Conservation (phyloP, 805 yeast species). For the Cyberlindnera bimundalis region DNA sequence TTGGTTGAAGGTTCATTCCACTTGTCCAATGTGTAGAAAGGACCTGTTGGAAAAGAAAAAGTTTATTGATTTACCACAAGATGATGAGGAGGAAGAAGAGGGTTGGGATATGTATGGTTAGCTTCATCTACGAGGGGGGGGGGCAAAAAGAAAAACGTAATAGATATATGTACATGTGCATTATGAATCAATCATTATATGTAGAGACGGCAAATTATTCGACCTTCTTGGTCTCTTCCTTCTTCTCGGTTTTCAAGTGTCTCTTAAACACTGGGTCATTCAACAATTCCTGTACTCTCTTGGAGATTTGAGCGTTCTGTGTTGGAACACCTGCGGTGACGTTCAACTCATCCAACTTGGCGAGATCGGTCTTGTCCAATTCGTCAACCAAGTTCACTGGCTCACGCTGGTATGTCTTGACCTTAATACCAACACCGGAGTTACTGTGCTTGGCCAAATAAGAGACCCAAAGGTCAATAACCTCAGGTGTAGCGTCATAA, state of each 20-base stretch:
- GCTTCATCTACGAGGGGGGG: background rate
- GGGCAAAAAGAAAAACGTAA: too few relatives aligned
- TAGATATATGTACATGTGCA: conserved; percentile 8
- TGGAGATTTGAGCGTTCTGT: conserved; percentile 19
- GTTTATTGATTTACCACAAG: conserved; percentile 25
- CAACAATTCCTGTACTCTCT: conserved; percentile 68
- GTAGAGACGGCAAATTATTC: conserved; percentile 2
- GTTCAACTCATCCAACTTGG: conserved; percentile 6
- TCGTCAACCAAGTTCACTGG: conserved; percentile 41
- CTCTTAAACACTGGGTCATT: conserved; percentile 67
- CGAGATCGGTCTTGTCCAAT: conserved; percentile 30
- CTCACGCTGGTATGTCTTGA: conserved; percentile 57
- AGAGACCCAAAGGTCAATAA: conserved; percentile 76
- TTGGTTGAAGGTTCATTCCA: conserved; percentile 71
- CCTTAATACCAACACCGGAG: conserved; percentile 81
- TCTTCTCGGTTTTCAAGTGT: conserved; percentile 31
- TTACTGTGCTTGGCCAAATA: conserved; percentile 72
- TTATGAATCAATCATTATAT: background rate
- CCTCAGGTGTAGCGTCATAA: conserved; percentile 83
- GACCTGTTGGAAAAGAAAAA: conserved; percentile 55
- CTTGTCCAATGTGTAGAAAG: conserved; percentile 85
- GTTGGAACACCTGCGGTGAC: conserved; percentile 6
- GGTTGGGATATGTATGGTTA: conserved; percentile 77
- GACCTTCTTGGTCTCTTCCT: conserved; percentile 13
- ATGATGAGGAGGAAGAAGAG: conserved; percentile 52